These are phyloP conservation scores for Ophiosphaerella herpotricha DNA, from an alignment of 2,329 filamentous ascomycete genomes.

Conservation along the genomic window DNA sequence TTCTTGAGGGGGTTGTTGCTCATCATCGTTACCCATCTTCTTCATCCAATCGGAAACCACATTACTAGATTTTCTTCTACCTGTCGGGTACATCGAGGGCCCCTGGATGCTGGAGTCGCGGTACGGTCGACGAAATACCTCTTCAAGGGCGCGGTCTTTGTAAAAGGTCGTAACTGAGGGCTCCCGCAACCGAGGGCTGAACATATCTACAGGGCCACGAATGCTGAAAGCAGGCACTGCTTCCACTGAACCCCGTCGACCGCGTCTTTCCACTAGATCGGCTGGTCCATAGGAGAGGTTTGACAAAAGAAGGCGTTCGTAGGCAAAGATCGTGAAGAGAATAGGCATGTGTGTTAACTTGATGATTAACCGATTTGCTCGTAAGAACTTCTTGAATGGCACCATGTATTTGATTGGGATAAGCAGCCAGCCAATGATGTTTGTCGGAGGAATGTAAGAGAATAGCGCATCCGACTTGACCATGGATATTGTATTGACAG, in stretches of 20 bases:
- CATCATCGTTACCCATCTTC: conserved; percentile 61
- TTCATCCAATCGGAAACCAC: conserved; percentile 94
- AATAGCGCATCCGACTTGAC: conserved; percentile 97
- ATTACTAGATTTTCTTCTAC: conserved; percentile 74
- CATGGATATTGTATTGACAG: conserved; percentile 96
- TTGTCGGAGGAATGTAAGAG: conserved; percentile 88
- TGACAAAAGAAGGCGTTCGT: conserved; percentile 80
- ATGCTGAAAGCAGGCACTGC: conserved; percentile 51
- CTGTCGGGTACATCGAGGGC: conserved; percentile 46
- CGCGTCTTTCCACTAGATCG: conserved; percentile 78
- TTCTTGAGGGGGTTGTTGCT: conserved; percentile 66
- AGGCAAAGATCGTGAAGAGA: conserved; percentile 82
- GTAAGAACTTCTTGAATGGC: conserved; percentile 79
- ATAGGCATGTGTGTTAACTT: conserved; percentile 89
- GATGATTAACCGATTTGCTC: conserved; percentile 86
- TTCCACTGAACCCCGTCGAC: conserved; percentile 64
- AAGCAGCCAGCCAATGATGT: conserved; percentile 87
- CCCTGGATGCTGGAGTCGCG: conserved; percentile 56
- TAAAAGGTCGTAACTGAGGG: conserved; percentile 87
- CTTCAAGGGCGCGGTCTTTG: conserved; percentile 87
- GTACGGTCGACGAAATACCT: conserved; percentile 79
- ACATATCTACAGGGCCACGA: conserved; percentile 59
- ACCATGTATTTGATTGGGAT: conserved; percentile 82
- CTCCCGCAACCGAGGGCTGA: conserved; percentile 79
- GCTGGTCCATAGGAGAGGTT: conserved; percentile 78